Conservation (phyloP, 768 basidiomycete species). For the Cubamyces lactineus region DNA sequence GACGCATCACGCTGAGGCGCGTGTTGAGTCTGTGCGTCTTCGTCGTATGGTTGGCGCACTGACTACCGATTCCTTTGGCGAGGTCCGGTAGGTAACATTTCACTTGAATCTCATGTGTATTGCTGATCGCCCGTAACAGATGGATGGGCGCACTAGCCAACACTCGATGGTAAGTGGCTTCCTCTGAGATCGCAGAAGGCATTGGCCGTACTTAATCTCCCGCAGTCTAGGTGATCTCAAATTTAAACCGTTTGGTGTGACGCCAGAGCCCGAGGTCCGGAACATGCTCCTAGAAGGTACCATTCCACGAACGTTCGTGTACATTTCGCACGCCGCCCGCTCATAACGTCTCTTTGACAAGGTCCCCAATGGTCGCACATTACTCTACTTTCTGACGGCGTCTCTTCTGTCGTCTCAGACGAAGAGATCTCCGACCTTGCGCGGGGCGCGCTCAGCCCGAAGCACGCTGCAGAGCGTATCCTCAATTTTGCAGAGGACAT, state of each 20-base stretch:
- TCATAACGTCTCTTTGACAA: slow-evolving; percentile 34
- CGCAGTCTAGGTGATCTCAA: slow-evolving; percentile 83
- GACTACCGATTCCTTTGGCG: slow-evolving; percentile 93
- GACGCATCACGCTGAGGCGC: slow-evolving; percentile 92
- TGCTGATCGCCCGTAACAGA: slow-evolving; percentile 39
- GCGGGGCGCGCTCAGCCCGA: slow-evolving; percentile 69
- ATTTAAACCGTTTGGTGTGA: slow-evolving; percentile 89
- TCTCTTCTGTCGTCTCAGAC: slow-evolving; percentile 89
- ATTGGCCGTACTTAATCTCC: slow-evolving; percentile 2
- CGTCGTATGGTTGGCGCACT: slow-evolving; percentile 89
- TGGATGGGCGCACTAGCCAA: slow-evolving; percentile 97
- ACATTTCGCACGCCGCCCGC: background rate
- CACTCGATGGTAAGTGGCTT: slow-evolving; percentile 68
- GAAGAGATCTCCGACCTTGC: slow-evolving; percentile 94
- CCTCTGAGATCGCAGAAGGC: background rate
- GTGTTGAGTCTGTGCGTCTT: slow-evolving; percentile 81
- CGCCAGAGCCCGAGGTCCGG: slow-evolving; percentile 88
- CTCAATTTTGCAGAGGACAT: slow-evolving; percentile 86
- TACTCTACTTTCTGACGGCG: slow-evolving; percentile 90
- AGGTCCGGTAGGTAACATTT: slow-evolving; percentile 61
- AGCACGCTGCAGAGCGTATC: slow-evolving; percentile 80
- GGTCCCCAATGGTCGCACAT: slow-evolving; percentile 86
- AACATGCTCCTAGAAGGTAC: slow-evolving; percentile 76
- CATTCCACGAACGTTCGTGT: slow-evolving; percentile 12
- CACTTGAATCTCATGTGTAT: background rate